Conservation (phyloP, 2,329 filamentous ascomycete species). For the Cytospora mali region DNA sequence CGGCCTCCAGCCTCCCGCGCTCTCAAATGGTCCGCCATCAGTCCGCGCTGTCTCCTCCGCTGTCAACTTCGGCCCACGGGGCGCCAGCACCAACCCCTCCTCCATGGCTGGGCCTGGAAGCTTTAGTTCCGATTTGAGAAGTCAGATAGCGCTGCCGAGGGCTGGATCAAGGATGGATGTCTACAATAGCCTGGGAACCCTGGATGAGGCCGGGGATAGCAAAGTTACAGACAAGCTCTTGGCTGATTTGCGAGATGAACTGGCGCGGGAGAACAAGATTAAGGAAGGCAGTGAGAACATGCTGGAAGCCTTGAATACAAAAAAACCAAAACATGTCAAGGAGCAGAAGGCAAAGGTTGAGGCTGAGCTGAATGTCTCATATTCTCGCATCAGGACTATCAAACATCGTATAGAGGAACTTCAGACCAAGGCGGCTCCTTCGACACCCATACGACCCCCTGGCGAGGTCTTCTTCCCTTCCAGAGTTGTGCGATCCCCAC, state of each 20-base stretch:
- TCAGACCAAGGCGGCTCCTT: slow-evolving; percentile 54
- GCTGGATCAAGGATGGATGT: slow-evolving; percentile 60
- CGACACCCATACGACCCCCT: slow-evolving; percentile 56
- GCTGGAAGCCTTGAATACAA: slow-evolving; percentile 89
- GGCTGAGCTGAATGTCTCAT: slow-evolving; percentile 87
- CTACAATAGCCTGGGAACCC: slow-evolving; percentile 53
- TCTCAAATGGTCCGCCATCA: slow-evolving; percentile 44
- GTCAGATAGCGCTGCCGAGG: slow-evolving; percentile 67
- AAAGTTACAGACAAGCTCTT: slow-evolving; percentile 71
- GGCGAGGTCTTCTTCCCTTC: slow-evolving; percentile 51
- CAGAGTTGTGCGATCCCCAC: slow-evolving; percentile 58
- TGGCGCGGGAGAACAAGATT: slow-evolving; percentile 96
- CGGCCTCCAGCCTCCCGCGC: slow-evolving; percentile 50
- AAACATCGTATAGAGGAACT: slow-evolving; percentile 62
- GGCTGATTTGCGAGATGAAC: slow-evolving; percentile 74
- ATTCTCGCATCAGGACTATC: slow-evolving; percentile 67
- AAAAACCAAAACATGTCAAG: slow-evolving; percentile 94
- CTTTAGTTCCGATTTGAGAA: slow-evolving; percentile 86
- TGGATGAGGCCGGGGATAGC: slow-evolving; percentile 64
- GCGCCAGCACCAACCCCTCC: slow-evolving; percentile 70
- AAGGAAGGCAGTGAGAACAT: slow-evolving; percentile 98
- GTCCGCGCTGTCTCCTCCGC: slow-evolving; percentile 53
- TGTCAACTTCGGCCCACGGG: slow-evolving; percentile 67
- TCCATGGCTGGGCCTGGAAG: slow-evolving; percentile 68
- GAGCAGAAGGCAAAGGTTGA: slow-evolving; percentile 80